A percentile compares a stretch with the other conserved stretches of the same genome.
These are phyloP conservation scores for Ceratocystis eucalypticola DNA, from an alignment of 2,329 filamentous ascomycete species.

Conservation along the genomic window DNA sequence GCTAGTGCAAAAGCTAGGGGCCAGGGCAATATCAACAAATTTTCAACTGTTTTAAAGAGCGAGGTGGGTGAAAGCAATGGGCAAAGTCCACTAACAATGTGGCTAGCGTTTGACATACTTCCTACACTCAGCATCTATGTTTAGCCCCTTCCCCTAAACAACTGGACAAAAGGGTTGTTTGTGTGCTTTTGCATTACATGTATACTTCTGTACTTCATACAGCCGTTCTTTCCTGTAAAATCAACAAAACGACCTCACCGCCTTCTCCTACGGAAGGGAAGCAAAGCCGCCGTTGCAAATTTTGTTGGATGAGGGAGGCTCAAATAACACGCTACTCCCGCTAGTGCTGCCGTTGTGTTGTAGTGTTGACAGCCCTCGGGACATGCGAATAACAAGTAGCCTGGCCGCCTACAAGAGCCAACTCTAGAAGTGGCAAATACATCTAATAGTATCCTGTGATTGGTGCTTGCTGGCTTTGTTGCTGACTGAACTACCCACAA, in stretches of 20 bases:
- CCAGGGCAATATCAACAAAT: not conserved
- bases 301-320: not conserved
- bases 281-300: not conserved
- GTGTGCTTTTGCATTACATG: not conserved
- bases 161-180: not conserved
- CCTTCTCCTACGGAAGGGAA: not conserved
- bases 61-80: not conserved
- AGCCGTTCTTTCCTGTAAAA: too few species aligned
- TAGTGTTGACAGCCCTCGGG: not conserved
- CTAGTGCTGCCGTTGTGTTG: not conserved
- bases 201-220: not conserved
- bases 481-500: constrained; percentile 8
- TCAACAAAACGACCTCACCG: not conserved
- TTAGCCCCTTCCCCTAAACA: not conserved
- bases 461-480: constrained; percentile 2
- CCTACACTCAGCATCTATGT: not conserved
- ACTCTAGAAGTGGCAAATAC: not conserved
- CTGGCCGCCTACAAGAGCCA: not conserved
- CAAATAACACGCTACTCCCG: not conserved
- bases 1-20: not conserved
- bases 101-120: not conserved
- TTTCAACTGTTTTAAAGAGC: too few species aligned
- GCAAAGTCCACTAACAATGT: not conserved
- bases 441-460: not conserved
- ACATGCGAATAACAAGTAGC: not conserved